Conservation (phyloP, 139 green algal species). For the Chlamydomonas sp. region DNA sequence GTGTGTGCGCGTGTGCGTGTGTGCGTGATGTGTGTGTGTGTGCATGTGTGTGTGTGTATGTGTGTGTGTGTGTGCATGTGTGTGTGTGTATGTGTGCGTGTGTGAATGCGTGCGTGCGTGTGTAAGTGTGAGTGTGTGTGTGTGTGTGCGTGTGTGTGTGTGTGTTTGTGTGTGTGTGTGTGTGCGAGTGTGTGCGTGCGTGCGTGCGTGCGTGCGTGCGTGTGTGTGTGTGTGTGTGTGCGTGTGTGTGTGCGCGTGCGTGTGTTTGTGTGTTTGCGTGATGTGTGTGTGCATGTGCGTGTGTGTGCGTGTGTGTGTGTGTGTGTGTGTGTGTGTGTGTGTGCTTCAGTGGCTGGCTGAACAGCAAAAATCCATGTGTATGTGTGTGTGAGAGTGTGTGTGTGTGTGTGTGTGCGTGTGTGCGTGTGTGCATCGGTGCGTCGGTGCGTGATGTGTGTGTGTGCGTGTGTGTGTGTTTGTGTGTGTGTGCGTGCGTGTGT, state of each 20-base stretch:
- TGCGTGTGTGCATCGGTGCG: too few relatives aligned
- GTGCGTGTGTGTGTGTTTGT: too few relatives aligned
- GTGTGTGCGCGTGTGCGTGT: too few relatives aligned
- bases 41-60: conserved; percentile 4
- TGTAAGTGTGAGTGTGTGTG: conserved; percentile 3
- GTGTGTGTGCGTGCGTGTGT: too few relatives aligned
- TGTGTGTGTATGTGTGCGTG: conserved; percentile 4
- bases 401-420: conserved; percentile 12
- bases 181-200: too few relatives aligned
- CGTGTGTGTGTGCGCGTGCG: background rate
- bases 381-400: conserved; percentile 15
- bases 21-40: too few relatives aligned
- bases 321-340: conserved; percentile 6
- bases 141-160: conserved; percentile 3
- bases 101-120: too few relatives aligned
- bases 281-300: conserved; percentile 13
- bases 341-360: background rate
- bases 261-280: background rate
- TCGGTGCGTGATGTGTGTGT: too few relatives aligned
- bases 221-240: conserved; percentile 6
- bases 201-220: background rate
- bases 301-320: conserved; percentile 16
- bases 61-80: conserved; percentile 2
- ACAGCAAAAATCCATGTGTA: too few relatives aligned
- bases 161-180: too few relatives aligned